These are phyloP conservation scores for Monilinia polystroma DNA, from an alignment of 2,329 filamentous ascomycete genomes.

Conservation along the genomic window DNA sequence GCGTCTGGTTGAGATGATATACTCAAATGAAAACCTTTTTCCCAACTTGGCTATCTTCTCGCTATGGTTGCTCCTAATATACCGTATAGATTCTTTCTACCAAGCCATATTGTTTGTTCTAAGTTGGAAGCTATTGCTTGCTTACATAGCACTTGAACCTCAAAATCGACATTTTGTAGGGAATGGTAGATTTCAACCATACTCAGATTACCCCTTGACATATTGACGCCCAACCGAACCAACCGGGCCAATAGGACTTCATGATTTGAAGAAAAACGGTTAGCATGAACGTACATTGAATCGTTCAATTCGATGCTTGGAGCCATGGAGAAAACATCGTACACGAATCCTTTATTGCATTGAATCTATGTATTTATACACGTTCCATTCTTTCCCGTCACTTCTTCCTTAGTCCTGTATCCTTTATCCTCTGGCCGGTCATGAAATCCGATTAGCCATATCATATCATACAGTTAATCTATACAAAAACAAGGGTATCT, in stretches of 20 bases:
- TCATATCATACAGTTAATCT: not conserved
- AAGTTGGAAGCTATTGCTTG: not conserved
- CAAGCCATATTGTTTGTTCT: not conserved
- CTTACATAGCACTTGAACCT: not conserved
- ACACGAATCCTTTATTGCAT: not conserved
- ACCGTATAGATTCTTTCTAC: not conserved
- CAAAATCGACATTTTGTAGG: not conserved
- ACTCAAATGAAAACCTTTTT: not conserved
- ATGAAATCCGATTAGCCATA: not conserved
- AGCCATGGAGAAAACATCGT: not conserved
- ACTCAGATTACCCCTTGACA: not conserved
- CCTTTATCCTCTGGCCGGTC: not conserved
- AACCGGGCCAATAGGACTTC: no score
- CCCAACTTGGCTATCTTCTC: not conserved
- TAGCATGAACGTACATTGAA: no score
- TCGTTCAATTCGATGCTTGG: not conserved
- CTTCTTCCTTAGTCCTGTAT: not conserved
- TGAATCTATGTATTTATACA: not conserved
- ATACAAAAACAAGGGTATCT: conserved; percentile 21
- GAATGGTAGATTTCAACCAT: no score
- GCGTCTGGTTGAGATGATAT: not conserved
- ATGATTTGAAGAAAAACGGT: no score
- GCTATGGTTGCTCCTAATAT: not conserved
- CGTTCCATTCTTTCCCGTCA: not conserved
- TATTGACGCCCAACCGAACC: no score